Base-by-base conservation (phyloP, 2,329 filamentous ascomycete genomes). In the Aspergillus tanneri region DNA sequence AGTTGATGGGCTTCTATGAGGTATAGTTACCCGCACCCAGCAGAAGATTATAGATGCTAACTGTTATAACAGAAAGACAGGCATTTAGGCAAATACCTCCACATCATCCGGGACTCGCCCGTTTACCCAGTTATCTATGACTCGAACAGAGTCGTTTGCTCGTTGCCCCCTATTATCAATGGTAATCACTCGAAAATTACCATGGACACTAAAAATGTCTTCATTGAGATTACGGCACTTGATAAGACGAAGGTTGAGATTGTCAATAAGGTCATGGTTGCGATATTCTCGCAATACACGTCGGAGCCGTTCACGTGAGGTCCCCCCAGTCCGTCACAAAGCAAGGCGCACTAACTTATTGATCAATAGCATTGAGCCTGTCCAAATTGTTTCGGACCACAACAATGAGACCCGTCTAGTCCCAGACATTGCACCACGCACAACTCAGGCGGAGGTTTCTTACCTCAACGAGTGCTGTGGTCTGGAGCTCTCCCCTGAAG, bases 91-190 rank as follows among this genome's bases (percentile, higher is more conserved):
- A 87, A 86, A 63, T 99, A 87, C 73, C 81, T 99, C 36, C 89
- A 91, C 74, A 99, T 99, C 62, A 95, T 99, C 68, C 84, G 86
- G 54, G 92, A 97, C 71, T 88, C 88, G 40, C 89, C 91, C 4
- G 87, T 96, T 35, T 99, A 99, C 70, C 93, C 93, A 18, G 90
- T 95, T 64, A 95, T 99, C 65, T 92, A 90, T 71, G 93, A 99
- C 69, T 82, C 89, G 43, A 88, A 96, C 66, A 81, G 84, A 35
- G 83, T 82, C 36, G 90, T 99, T 27, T 92, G 93, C 74, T 97
- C 92, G 6, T 79, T 99, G 62, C 93, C 93, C 1, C 93, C 93
- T 14, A 97, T 99, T 62, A 99, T 99, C 78, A 99, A 99, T 75
- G 84, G 91, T 63, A 83, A 99, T 65, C 91, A 93, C 74, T 96